phyloP scores from a whole-genome alignment of 345 rosid genomes.

The Lumnitzera littorea region DNA sequence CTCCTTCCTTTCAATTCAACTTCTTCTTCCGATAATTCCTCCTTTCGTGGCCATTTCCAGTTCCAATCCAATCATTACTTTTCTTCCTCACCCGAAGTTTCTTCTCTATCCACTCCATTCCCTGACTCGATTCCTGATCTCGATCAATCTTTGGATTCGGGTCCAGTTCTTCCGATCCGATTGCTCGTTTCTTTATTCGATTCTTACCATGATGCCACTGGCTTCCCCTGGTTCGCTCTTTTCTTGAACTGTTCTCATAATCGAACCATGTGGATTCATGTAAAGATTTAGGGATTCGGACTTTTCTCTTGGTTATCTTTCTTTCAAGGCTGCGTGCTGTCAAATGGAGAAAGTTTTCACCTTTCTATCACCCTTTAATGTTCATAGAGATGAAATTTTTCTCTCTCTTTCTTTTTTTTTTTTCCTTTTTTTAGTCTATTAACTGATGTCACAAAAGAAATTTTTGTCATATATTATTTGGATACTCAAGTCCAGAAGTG shows the following conservation, averaged over 20 bases:
- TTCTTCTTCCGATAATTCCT: neutral
- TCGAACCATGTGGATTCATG: too few species aligned
- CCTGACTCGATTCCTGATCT: neutral
- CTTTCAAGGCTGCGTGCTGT: too few species aligned
- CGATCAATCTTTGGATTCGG: slow-evolving; percentile 10
- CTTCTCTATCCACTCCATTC: neutral
- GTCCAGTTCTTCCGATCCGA: slow-evolving; percentile 36
- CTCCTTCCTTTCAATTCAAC: neutral
- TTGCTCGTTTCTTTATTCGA: slow-evolving; percentile 58
- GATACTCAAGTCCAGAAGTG: too few species aligned
- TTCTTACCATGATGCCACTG: slow-evolving; percentile 60
- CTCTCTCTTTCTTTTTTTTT: too few species aligned
- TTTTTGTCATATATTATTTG: too few species aligned
- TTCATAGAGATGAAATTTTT: too few species aligned
- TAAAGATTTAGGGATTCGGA: too few species aligned
- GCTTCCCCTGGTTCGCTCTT: slow-evolving; percentile 65
- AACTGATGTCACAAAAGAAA: too few species aligned
- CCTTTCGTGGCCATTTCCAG: neutral
- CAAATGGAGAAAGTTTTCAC: too few species aligned
- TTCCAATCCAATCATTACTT: neutral
- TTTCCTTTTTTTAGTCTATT: too few species aligned
- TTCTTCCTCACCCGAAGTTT: neutral
- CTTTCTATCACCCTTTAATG: too few species aligned
- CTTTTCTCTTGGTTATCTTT: too few species aligned
- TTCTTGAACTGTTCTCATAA: neutral